A percentile compares a stretch with the other conserved stretches of the same genome.
Evolutionary conservation across 2,329 filamentous ascomycete genomes (phyloP).

Genomic region (Talaromyces sp.): DNA sequence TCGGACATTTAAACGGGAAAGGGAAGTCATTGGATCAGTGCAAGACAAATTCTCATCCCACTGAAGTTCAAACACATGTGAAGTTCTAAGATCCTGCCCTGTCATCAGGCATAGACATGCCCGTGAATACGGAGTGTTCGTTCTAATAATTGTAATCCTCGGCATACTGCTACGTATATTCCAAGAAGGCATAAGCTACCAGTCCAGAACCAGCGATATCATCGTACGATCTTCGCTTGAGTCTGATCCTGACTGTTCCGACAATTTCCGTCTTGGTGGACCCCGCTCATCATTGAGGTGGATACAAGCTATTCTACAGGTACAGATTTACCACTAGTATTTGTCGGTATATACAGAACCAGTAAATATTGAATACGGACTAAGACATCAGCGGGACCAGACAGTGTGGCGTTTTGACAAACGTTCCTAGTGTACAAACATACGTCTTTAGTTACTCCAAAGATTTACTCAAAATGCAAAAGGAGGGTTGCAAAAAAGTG

Average conservation of each 20-base stretch:
- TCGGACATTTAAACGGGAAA: not conserved
- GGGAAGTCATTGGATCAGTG: not conserved
- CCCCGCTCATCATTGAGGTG: not conserved
- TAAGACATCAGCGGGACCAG: not conserved
- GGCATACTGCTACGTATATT: not conserved
- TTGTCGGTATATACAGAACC: not conserved
- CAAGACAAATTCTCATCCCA: not conserved
- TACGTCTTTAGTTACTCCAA: not conserved
- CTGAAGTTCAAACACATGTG: too few species aligned
- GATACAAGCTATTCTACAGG: not conserved
- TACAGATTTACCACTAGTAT: not conserved
- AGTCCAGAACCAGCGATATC: not conserved
- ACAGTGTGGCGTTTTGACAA: not conserved
- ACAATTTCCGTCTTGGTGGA: conserved; percentile 1
- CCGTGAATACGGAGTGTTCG: not conserved
- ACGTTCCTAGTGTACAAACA: not conserved
- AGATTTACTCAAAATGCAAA: not conserved
- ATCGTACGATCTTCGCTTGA: not conserved
- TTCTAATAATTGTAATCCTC: not conserved
- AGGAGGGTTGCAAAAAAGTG: not conserved
- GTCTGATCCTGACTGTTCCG: not conserved
- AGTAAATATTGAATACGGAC: not conserved
- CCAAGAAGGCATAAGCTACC: too few species aligned
- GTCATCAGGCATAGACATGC: not conserved
- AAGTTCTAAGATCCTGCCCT: not conserved